These are phyloP conservation scores for Penicillium atrosanguineum DNA, from an alignment of 495 filamentous ascomycete species.

Conservation along the genomic window DNA sequence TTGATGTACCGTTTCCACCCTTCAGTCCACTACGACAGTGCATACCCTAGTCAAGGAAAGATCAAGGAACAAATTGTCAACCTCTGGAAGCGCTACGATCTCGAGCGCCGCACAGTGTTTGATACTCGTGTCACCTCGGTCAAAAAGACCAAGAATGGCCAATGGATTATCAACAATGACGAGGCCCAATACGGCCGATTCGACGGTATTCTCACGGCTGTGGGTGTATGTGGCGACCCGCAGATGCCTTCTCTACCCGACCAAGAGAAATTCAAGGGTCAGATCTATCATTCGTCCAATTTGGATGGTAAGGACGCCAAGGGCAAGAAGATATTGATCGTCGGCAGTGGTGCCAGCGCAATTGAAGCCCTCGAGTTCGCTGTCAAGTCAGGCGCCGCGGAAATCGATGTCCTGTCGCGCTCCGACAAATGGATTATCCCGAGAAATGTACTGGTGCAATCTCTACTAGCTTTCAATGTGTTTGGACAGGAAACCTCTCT, in stretches of 20 bases:
- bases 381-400: constrained; percentile 58
- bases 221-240: constrained; percentile 77
- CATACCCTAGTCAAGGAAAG: constrained; percentile 71
- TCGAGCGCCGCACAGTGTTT: constrained; percentile 70
- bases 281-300: constrained; percentile 70
- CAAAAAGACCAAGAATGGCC: constrained; percentile 62
- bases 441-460: constrained; percentile 70
- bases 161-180: constrained; percentile 83
- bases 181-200: constrained; percentile 64
- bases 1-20: constrained; percentile 90
- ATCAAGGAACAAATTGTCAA: constrained; percentile 68
- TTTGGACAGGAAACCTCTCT: constrained; percentile 73
- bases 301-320: constrained; percentile 68
- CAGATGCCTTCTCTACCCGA: constrained; percentile 67
- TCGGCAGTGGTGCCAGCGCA: constrained; percentile 78
- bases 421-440: constrained; percentile 91
- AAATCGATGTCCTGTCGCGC: constrained; percentile 71
- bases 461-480: constrained; percentile 72
- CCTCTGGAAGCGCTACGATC: constrained; percentile 73
- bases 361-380: constrained; percentile 85
- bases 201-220: constrained; percentile 72
- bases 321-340: constrained; percentile 69
- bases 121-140: constrained; percentile 65
- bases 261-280: constrained; percentile 64
- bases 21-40: constrained; percentile 66